Evolutionary conservation across 2,329 filamentous ascomycete genomes (phyloP), one percentile per base, ranked within the genome.

Genomic region (Monosporascus ibericus): DNA sequence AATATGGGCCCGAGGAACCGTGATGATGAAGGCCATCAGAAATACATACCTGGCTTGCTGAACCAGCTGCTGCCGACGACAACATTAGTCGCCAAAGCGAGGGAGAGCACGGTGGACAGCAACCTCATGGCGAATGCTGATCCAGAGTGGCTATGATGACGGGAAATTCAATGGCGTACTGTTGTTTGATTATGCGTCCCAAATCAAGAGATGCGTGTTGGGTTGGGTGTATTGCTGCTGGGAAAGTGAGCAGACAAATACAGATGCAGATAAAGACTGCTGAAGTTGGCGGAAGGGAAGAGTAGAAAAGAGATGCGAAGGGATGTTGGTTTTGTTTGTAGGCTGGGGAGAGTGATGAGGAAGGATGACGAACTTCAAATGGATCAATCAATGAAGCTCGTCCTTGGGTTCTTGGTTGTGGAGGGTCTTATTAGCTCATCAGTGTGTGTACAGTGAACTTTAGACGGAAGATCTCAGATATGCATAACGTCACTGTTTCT

Each of bases 41-140:
- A 25, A 59, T 47, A 74, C 88, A 64, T 80, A 95, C 92, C 87
- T 66, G 90, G 78, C 72, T 90, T 94, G 68, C 81, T 83, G 68
- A 95, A 91, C 91, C 91, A 96, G 71, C 75, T 87, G 74, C 86
- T 91, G 59, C 85, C 89, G 58, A 83, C 73, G 47, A 82, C 84
- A 57, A 79, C 80, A 66, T 89, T 82, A 40, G 86, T 81, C 67
- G 88, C 86, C 53, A 95, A 75, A 64, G 84, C 82, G 66, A 89
- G 77, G 65, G 89, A 76, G 60, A 92, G 73, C 72, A 90, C 69
- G 68, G 85, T 80, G 56, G 80, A 77, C 66, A 90, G 72, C 72
- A 94, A 81, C 78, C 83, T 94, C 92, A 96, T 96, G 57, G 57
- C 83, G 63, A 48, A 55, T 55, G 42, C 42, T 24, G 22, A 27